phyloP scores from a whole-genome alignment of 306 rosid species.

The Prunus mongolica region DNA sequence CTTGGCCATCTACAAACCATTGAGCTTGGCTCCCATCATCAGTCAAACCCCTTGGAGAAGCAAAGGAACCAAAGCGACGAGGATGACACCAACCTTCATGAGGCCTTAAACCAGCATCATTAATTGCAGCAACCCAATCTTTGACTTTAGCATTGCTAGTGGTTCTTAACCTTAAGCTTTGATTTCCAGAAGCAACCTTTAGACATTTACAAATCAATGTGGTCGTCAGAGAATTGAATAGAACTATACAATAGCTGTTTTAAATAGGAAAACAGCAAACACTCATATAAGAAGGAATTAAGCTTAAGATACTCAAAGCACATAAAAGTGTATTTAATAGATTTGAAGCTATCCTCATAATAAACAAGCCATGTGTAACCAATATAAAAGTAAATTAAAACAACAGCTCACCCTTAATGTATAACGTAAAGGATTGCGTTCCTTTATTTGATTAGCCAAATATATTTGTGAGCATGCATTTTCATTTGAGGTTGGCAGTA shows the following conservation, averaged over 20 bases:
- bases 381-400: background rate
- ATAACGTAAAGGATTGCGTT: conserved; percentile 37
- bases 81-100: conserved; percentile 49
- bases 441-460: conserved; percentile 39
- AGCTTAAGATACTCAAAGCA: background rate
- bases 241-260: background rate
- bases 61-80: conserved; percentile 42
- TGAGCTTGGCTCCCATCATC: conserved; percentile 48
- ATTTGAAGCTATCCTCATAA: too few species aligned
- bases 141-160: conserved; percentile 37
- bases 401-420: conserved; percentile 30
- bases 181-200: conserved; percentile 40
- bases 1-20: conserved; percentile 47
- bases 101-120: conserved; percentile 36
- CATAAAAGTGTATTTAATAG: background rate
- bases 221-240: background rate
- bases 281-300: background rate
- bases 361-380: background rate
- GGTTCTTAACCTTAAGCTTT: conserved; percentile 35
- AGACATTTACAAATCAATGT: background rate
- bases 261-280: background rate
- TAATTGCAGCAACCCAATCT: conserved; percentile 39
- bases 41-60: conserved; percentile 45
- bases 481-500: conserved; percentile 24
- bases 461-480: conserved; percentile 15